Base-by-base conservation (phyloP, 805 yeast species). In the Candida hispaniensis region DNA sequence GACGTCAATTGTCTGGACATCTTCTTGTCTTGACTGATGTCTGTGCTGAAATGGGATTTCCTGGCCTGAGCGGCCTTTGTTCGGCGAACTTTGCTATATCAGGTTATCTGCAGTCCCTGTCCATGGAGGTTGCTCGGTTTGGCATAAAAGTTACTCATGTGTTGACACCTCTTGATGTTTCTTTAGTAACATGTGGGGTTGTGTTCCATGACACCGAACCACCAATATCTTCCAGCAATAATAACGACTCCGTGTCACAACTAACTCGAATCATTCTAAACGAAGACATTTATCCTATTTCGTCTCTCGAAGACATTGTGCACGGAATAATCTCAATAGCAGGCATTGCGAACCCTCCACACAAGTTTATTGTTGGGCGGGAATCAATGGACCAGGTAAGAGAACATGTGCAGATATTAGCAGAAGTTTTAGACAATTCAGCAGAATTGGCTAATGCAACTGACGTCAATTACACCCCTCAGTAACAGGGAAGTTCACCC, bases 371-470 rank as follows among this genome's bases (percentile, higher is more conserved):
- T n/a, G 18, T 32, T 17, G 36, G 36, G 2, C n/a, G 9, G 2
- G 36, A 32, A 2, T 12, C 28, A 11, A 32, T 32, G 8, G 24
- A 21, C 3, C 23, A 25, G 7, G 36, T 18, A 6, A 32, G 24
- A 9, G 36, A 22, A 9, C 36, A 32, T 20, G 13, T 32, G 6
- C 36, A 32, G 18, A 5, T 13, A 7, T 27, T 23, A 10, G 36
- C 36, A 7, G 36, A 32, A 18, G 36, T 23, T 9, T 25, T 32
- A 17, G 36, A 32, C 18, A 28, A 32, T 13, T n/a, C n/a, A n/a
- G n/a, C n/a, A n/a, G n/a, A n/a, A n/a, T n/a, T n/a, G n/a, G n/a
- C n/a, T n/a, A n/a, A n/a, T n/a, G n/a, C n/a, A n/a, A n/a, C n/a
- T n/a, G n/a, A n/a, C n/a, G n/a, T n/a, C n/a, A n/a, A n/a, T n/a